phyloP scores from a whole-genome alignment of 2,329 filamentous ascomycete genomes.

The Pseudogymnoascus sp. region DNA sequence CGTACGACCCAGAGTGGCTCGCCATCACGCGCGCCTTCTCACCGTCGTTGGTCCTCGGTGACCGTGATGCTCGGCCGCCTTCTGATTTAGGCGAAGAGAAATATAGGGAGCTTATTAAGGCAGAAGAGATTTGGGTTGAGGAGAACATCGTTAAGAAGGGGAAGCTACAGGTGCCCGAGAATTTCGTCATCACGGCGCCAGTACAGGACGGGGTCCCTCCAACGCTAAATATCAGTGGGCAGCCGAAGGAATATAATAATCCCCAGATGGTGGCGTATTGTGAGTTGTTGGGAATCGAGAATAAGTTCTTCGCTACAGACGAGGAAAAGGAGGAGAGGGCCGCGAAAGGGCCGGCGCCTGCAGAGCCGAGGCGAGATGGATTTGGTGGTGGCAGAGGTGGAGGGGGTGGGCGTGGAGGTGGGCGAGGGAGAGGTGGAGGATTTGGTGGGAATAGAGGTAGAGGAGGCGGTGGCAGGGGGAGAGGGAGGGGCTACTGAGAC shows the following conservation, averaged over 20 bases:
- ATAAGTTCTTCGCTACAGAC: conserved; percentile 66
- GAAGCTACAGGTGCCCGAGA: conserved; percentile 64
- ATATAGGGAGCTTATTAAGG: conserved; percentile 63
- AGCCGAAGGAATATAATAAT: conserved; percentile 77
- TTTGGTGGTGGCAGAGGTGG: conserved; percentile 28
- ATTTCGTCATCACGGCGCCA: conserved; percentile 73
- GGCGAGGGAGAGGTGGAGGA: conserved; percentile 15
- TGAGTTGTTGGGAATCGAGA: conserved; percentile 66
- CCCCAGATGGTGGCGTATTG: conserved; percentile 82
- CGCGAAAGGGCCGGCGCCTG: conserved; percentile 49
- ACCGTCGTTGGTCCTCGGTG: conserved; percentile 56
- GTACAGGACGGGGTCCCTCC: conserved; percentile 55
- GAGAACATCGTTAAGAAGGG: conserved; percentile 60
- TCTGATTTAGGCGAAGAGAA: conserved; percentile 60
- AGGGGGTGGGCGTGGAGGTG: conserved; percentile 30
- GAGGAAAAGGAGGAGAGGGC: conserved; percentile 61
- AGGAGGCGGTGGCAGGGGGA: not conserved
- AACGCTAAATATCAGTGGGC: conserved; percentile 42
- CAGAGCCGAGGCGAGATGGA: conserved; percentile 28
- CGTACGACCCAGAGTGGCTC: conserved; percentile 93
- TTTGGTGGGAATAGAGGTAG: conserved; percentile 3
- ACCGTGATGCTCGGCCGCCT: conserved; percentile 47
- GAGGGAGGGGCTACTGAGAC: not conserved
- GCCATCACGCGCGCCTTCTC: conserved; percentile 84
- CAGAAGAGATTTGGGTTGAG: conserved; percentile 73